phyloP scores from a whole-genome alignment of 225 moss, liverwort and hornwort genomes.

The Marchantia polymorpha region DNA sequence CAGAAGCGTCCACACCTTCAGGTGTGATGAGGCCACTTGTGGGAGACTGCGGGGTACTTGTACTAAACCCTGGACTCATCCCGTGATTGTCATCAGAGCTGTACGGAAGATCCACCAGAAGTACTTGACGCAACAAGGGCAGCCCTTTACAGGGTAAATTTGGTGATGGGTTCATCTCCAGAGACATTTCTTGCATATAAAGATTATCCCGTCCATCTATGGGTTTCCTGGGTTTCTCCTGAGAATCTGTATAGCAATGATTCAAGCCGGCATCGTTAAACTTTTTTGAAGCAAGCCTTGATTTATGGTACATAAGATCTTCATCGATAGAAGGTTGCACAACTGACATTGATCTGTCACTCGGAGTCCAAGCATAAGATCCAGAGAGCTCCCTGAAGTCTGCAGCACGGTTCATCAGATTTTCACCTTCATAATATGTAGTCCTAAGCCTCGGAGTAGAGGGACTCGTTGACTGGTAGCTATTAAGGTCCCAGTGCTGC shows the following conservation, averaged over 20 bases:
- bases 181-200: slow-evolving; percentile 5
- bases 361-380: not conserved
- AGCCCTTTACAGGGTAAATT: slow-evolving; percentile 1
- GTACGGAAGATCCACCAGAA: slow-evolving; percentile 17
- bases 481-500: slow-evolving; percentile 25
- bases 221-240: not conserved
- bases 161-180: slow-evolving; percentile 1
- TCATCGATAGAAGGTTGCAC: slow-evolving; percentile 19
- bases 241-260: not conserved
- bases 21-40: not conserved
- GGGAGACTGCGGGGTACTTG: slow-evolving; percentile 10
- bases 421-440: slow-evolving; percentile 7
- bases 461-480: slow-evolving; percentile 17
- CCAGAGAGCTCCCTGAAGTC: slow-evolving; percentile 16
- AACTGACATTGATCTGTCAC: slow-evolving; percentile 22
- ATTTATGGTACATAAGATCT: slow-evolving; percentile 10
- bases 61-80: slow-evolving; percentile 17
- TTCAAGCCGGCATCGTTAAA: not conserved
- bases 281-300: not conserved
- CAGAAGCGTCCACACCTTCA: not conserved
- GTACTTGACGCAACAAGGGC: slow-evolving; percentile 4
- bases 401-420: not conserved
- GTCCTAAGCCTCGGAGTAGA: slow-evolving; percentile 15
- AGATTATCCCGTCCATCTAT: slow-evolving; percentile 1
- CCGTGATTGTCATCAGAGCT: slow-evolving; percentile 10